These are phyloP conservation scores for Aspergillus aculeatus DNA, from an alignment of 2,329 filamentous ascomycete genomes.

Conservation along the genomic window DNA sequence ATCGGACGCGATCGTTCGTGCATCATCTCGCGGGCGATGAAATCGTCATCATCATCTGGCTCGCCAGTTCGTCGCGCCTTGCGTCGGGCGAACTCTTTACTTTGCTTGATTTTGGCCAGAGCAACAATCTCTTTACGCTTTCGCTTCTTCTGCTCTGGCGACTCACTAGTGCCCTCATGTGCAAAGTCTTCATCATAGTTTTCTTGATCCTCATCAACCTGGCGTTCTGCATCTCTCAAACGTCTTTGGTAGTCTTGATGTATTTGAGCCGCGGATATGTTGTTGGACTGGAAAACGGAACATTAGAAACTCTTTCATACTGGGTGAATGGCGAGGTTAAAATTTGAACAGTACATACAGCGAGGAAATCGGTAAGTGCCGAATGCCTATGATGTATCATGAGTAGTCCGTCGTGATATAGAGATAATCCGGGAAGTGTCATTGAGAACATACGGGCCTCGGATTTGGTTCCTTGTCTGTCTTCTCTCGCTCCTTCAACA, in stretches of 20 bases:
- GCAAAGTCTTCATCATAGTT: slow-evolving; percentile 33
- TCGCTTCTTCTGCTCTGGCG: slow-evolving; percentile 53
- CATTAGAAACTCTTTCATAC: not conserved
- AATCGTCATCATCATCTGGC: slow-evolving; percentile 48
- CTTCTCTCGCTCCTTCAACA: slow-evolving; percentile 29
- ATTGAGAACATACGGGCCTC: slow-evolving; percentile 47
- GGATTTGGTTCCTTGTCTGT: slow-evolving; percentile 34
- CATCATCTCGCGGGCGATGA: slow-evolving; percentile 52
- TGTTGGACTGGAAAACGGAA: slow-evolving; percentile 52
- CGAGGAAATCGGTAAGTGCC: slow-evolving; percentile 67
- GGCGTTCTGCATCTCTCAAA: slow-evolving; percentile 48
- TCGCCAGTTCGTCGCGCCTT: slow-evolving; percentile 44
- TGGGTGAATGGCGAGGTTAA: not conserved
- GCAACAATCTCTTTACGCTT: slow-evolving; percentile 54
- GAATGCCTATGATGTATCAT: slow-evolving; percentile 50
- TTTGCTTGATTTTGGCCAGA: slow-evolving; percentile 48
- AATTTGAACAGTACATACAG: slow-evolving; percentile 46
- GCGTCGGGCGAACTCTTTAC: slow-evolving; percentile 51
- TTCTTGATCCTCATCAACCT: slow-evolving; percentile 29
- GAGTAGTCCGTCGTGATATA: slow-evolving; percentile 12
- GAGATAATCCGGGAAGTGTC: not conserved
- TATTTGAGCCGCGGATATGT: slow-evolving; percentile 65
- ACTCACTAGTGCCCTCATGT: slow-evolving; percentile 38
- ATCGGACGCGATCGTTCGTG: slow-evolving; percentile 57
- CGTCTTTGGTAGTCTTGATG: slow-evolving; percentile 59